Base-by-base conservation (phyloP, 108 stramenopile species). In the Skeletonema potamos region DNA sequence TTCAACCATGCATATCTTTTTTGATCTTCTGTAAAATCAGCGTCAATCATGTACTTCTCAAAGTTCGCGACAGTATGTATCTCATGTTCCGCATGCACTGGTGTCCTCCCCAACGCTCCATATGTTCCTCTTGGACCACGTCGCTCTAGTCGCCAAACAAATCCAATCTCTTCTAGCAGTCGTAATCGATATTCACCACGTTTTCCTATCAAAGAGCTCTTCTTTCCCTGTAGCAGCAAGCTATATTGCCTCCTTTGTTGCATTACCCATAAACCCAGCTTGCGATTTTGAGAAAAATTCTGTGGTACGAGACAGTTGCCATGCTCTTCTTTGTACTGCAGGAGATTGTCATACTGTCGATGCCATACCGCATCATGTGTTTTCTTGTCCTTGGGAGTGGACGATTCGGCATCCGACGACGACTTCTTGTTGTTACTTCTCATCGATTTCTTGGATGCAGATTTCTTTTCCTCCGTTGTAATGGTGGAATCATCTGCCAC, bases 241-340 rank as follows among this genome's bases (percentile, higher is more conserved):
- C 60, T 48, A 60, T 83, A 89, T 32, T 85, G 79, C 6, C 79
- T 27, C 44, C 91, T 66, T 68, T 88, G 87, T 27, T 67, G 67
- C 74, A 77, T 83, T 6, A 84, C 83, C 87, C 87, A 88, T 8
- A 56, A 57, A 6, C 81, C 85, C 1, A 88, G 62, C 54, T 83
- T 79, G 0, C 72, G 76, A 62, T 79, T 71, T 0, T 68, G 37
- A 0, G 72, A 10, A 69, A 77, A 79, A 8, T 68, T 58, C 34
- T 82, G 76, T 9, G 88, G 86, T n/a, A 89, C 79, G 22, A 70
- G 56, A 63, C 76, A 74, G 73, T 89, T 80, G 28, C 88, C 88
- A 24, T 85, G 20, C 36, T 74, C 57, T 37, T 58, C 30, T 13
- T 73, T 72, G 66, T 76, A 89, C 28, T 59, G 20, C 1, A 57